A percentile compares a stretch with the other conserved stretches of the same genome.
These are phyloP conservation scores for Kockiozyma suomiensis DNA, from an alignment of 805 yeast species.

Conservation along the genomic window DNA sequence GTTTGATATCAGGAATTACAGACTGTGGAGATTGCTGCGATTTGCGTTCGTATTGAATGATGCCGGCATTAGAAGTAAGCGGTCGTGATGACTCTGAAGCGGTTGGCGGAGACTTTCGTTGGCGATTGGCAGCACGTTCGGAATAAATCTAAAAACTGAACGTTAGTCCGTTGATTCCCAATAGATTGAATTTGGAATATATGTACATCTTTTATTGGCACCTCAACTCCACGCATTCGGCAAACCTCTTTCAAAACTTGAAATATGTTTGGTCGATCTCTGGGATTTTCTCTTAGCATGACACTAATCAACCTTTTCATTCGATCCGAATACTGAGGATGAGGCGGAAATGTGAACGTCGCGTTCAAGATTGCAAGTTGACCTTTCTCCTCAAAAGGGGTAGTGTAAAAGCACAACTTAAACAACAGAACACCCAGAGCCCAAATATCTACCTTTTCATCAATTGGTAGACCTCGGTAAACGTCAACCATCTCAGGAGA, in stretches of 20 bases:
- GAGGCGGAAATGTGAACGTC: constrained; percentile 70
- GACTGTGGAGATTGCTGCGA: not conserved
- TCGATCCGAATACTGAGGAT: constrained; percentile 69
- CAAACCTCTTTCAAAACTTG: constrained; percentile 72
- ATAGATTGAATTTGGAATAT: not conserved
- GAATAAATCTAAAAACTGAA: constrained; percentile 10
- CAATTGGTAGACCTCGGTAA: constrained; percentile 78
- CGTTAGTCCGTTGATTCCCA: too few relatives aligned
- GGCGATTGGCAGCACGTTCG: not conserved
- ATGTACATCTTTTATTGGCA: constrained; percentile 46
- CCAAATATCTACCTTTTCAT: constrained; percentile 94
- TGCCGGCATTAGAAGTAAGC: not conserved
- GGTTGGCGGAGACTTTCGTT: constrained; percentile 27
- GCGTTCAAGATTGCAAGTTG: constrained; percentile 87
- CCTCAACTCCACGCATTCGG: constrained; percentile 57
- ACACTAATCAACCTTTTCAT: constrained; percentile 74
- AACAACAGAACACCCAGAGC: constrained; percentile 91
- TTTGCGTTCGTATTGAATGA: constrained; percentile 16
- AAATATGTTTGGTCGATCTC: constrained; percentile 80
- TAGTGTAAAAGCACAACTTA: constrained; percentile 86
- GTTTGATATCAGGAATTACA: constrained; percentile 27
- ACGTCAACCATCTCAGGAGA: constrained; percentile 96
- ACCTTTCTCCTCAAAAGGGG: constrained; percentile 87
- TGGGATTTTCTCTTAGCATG: constrained; percentile 81
- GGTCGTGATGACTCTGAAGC: not conserved